Conservation (phyloP, 768 basidiomycete genomes). For the Rhodosporidiobolus odoratus region DNA sequence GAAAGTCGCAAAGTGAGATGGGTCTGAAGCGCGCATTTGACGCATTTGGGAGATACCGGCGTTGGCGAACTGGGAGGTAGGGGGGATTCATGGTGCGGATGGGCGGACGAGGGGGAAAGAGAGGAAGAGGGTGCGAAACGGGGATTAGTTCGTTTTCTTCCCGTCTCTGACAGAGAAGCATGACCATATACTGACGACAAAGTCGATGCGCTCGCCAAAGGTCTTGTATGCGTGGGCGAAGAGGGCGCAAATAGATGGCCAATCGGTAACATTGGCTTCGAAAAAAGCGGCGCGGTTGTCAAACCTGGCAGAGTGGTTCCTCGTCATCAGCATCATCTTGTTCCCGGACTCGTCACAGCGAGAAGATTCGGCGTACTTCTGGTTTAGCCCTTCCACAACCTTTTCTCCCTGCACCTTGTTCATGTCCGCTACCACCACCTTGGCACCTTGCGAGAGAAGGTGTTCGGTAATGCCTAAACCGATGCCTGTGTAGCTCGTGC, state of each 20-base stretch:
- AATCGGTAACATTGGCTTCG: conserved; percentile 17
- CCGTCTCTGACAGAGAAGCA: too few relatives aligned
- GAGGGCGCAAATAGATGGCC: conserved; percentile 20
- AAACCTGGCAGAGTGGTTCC: background rate
- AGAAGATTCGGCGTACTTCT: background rate
- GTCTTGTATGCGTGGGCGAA: conserved; percentile 7
- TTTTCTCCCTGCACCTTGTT: conserved; percentile 1
- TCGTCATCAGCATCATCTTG: background rate
- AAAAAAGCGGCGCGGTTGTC: conserved; percentile 13
- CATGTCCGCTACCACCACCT: conserved; percentile 28
- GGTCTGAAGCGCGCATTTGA: conserved; percentile 28
- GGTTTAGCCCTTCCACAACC: conserved; percentile 10
- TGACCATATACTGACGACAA: too few relatives aligned
- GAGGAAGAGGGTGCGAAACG: background rate
- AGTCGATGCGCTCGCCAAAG: conserved; percentile 25
- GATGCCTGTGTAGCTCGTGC: conserved; percentile 10
- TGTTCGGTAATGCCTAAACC: conserved; percentile 28
- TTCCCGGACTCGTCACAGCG: background rate
- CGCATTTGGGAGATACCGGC: conserved; percentile 33
- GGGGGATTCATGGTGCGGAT: background rate
- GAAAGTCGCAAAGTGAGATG: conserved; percentile 26
- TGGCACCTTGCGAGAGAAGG: conserved; percentile 14
- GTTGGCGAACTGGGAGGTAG: conserved; percentile 31
- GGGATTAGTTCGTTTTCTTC: too few relatives aligned
- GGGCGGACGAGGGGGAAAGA: background rate